phyloP scores from a whole-genome alignment of 2,329 filamentous ascomycete genomes.

The Alternaria burnsii region DNA sequence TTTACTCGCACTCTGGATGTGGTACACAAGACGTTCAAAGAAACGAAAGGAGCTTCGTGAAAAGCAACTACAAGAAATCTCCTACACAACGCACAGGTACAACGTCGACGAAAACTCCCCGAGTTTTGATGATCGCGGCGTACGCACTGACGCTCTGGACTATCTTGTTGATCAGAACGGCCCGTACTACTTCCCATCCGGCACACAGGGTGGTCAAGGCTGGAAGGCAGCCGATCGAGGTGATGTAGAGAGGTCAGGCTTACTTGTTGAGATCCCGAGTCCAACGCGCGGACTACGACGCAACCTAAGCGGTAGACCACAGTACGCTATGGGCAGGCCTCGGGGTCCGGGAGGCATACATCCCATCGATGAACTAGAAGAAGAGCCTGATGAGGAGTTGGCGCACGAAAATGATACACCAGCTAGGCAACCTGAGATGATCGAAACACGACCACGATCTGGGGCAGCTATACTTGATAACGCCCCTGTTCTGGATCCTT shows the following conservation, averaged over 20 bases:
- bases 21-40: constrained; percentile 55
- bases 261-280: constrained; percentile 59
- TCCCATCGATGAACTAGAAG: constrained; percentile 69
- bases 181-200: constrained; percentile 39
- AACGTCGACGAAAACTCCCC: constrained; percentile 49
- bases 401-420: constrained; percentile 26
- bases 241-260: constrained; percentile 57
- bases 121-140: constrained; percentile 48
- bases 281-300: constrained; percentile 58
- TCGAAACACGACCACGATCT: constrained; percentile 27
- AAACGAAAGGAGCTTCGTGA: constrained; percentile 58
- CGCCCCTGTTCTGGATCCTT: constrained; percentile 52
- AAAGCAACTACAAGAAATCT: constrained; percentile 63
- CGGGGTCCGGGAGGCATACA: constrained; percentile 65
- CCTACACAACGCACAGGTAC: constrained; percentile 59
- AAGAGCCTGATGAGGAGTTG: constrained; percentile 53
- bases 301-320: constrained; percentile 47
- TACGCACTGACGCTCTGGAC: constrained; percentile 52
- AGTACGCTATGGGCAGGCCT: constrained; percentile 60
- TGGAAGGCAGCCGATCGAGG: constrained; percentile 42
- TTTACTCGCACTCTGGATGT: constrained; percentile 57
- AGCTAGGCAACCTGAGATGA: constrained; percentile 35
- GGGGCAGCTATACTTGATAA: constrained; percentile 38
- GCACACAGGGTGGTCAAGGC: constrained; percentile 36
- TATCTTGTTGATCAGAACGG: constrained; percentile 36